Conservation (phyloP, 2,329 filamentous ascomycete genomes). For the Fusarium sp. region DNA sequence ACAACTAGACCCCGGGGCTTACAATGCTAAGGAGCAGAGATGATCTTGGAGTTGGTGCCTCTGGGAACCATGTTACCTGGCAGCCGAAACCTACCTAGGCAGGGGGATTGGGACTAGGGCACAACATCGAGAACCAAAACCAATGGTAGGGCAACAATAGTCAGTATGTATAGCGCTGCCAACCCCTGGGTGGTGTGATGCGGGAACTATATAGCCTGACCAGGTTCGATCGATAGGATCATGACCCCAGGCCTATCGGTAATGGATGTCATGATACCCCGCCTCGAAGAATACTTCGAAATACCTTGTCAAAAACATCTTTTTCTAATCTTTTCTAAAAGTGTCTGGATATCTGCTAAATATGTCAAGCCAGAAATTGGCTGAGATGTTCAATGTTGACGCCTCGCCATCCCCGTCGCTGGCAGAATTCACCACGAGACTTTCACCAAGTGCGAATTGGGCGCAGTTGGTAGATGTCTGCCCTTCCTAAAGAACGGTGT, state of each 20-base stretch:
- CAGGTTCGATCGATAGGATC: neutral
- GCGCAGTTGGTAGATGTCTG: neutral
- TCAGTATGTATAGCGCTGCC: neutral
- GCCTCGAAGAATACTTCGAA: neutral
- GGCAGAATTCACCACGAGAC: neutral
- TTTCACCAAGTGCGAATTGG: slow-evolving; percentile 7
- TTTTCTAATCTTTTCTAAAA: neutral
- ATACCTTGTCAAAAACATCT: neutral
- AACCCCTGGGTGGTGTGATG: neutral
- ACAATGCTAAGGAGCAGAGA: too few relatives aligned
- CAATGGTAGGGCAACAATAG: neutral
- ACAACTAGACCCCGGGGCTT: too few relatives aligned
- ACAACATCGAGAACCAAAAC: too few relatives aligned
- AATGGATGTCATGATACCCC: neutral
- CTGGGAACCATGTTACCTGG: too few relatives aligned
- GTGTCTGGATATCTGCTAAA: neutral
- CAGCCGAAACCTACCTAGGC: too few relatives aligned
- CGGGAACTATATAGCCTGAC: neutral
- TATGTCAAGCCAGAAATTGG: neutral
- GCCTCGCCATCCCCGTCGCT: neutral
- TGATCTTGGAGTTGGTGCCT: too few relatives aligned
- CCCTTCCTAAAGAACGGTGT: too few relatives aligned
- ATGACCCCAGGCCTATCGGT: neutral
- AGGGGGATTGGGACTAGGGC: too few relatives aligned
- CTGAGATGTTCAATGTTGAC: neutral